Percentiles rank a stretch among this genome's conserved stretches.
phyloP scores from a whole-genome alignment of 441 rosid species.

The Kokia cookei region DNA sequence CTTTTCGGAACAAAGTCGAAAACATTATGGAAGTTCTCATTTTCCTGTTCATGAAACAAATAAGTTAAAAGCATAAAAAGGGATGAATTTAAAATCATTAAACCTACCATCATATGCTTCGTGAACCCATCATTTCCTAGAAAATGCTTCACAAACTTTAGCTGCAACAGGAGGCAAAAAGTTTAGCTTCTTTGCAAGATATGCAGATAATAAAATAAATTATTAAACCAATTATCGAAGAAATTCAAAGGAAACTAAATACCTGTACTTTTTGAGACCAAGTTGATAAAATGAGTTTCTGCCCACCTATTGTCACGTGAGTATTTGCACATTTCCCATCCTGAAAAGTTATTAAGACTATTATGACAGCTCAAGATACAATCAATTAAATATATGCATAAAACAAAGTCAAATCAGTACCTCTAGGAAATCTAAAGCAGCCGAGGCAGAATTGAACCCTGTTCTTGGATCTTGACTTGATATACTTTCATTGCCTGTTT shows the following conservation, averaged over 20 bases:
- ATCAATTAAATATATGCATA: not conserved
- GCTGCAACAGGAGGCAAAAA: not conserved
- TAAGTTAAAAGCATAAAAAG: not conserved
- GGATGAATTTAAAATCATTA: not conserved
- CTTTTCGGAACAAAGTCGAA: constrained; percentile 1
- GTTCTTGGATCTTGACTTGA: not conserved
- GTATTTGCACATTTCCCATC: not conserved
- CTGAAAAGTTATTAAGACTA: not conserved
- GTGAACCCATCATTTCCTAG: constrained; percentile 13
- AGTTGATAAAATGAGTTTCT: not conserved
- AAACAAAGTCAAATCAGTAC: not conserved
- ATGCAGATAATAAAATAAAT: not conserved
- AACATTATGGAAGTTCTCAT: constrained; percentile 8
- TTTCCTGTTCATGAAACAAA: not conserved
- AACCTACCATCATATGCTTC: constrained; percentile 2
- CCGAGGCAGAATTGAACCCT: not conserved
- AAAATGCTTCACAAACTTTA: constrained; percentile 11
- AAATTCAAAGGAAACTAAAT: not conserved
- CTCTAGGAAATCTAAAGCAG: constrained; percentile 6
- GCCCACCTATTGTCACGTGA: constrained; percentile 6
- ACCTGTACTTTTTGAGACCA: constrained; percentile 12
- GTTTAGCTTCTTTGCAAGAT: not conserved
- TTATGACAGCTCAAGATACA: not conserved
- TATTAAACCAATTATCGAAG: not conserved
- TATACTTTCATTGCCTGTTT: not conserved